Percentiles rank a stretch among this genome's conserved stretches.
phyloP scores from a whole-genome alignment of 148 eudicot species.

The Fagopyrum tataricum region DNA sequence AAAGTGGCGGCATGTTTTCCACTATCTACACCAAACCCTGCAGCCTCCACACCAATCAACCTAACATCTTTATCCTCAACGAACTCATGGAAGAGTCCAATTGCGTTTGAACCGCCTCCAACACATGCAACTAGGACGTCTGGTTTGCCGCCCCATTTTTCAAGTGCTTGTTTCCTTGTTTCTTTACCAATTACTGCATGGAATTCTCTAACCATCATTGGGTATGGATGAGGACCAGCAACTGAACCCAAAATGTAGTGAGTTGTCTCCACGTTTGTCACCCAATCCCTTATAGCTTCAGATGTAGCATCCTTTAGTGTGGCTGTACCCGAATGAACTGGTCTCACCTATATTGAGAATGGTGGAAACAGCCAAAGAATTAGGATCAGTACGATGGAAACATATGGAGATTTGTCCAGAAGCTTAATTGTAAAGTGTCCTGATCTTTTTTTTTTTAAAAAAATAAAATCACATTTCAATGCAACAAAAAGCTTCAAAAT shows the following conservation, averaged over 20 bases:
- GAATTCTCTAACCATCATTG: constrained; percentile 87
- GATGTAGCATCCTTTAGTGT: constrained; percentile 98
- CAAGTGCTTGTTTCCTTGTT: constrained; percentile 82
- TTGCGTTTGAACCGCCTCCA: constrained; percentile 94
- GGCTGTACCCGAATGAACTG: constrained; percentile 95
- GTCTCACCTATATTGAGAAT: constrained; percentile 46
- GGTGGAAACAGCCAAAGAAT: background rate
- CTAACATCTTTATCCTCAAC: constrained; percentile 71
- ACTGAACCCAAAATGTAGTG: constrained; percentile 96
- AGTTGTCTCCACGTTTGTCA: constrained; percentile 92
- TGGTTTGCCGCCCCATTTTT: constrained; percentile 99
- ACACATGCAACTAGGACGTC: constrained; percentile 90
- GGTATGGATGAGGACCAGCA: constrained; percentile 97
- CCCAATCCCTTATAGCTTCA: constrained; percentile 98
- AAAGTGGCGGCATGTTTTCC: constrained; percentile 88
- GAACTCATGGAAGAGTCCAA: constrained; percentile 92
- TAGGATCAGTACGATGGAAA: too few relatives aligned
- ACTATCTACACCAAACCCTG: constrained; percentile 72
- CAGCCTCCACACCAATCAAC: constrained; percentile 87
- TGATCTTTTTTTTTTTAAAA: too few relatives aligned
- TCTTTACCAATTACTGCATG: constrained; percentile 93
- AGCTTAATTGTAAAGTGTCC: too few relatives aligned
- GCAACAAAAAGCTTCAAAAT: background rate
- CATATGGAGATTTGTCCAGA: too few relatives aligned
- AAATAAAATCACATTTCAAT: too few relatives aligned